Percentiles rank a stretch among this genome's conserved stretches.
Conservation (phyloP, 164 flowering plant species). For the Protea cynaroides region DNA sequence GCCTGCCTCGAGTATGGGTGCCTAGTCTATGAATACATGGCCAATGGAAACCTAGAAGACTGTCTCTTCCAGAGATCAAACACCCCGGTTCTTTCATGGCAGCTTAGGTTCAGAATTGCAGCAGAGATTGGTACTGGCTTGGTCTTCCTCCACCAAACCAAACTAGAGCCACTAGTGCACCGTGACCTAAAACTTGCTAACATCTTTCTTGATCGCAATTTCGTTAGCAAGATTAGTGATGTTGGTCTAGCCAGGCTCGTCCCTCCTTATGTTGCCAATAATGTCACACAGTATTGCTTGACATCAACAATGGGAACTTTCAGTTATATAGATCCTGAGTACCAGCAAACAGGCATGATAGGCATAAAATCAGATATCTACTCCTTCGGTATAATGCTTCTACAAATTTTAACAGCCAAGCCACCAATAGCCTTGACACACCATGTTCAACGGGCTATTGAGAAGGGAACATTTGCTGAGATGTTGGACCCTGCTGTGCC, state of each 20-base stretch:
- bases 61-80: slow-evolving; percentile 38
- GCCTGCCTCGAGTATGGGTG: slow-evolving; percentile 52
- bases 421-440: slow-evolving; percentile 65
- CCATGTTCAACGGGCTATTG: slow-evolving; percentile 48
- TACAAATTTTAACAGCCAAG: slow-evolving; percentile 47
- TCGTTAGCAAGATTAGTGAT: slow-evolving; percentile 57
- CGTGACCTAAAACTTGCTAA: slow-evolving; percentile 66
- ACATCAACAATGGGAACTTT: slow-evolving; percentile 70
- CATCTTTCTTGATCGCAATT: slow-evolving; percentile 59
- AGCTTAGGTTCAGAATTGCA: slow-evolving; percentile 45
- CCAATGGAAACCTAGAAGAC: slow-evolving; percentile 65
- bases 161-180: slow-evolving; percentile 69
- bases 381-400: slow-evolving; percentile 55
- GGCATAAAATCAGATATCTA: slow-evolving; percentile 64
- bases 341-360: slow-evolving; percentile 71
- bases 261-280: slow-evolving; percentile 51
- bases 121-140: slow-evolving; percentile 60
- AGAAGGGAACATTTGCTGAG: slow-evolving; percentile 34
- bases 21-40: slow-evolving; percentile 53
- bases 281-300: slow-evolving; percentile 60
- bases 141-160: slow-evolving; percentile 62
- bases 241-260: slow-evolving; percentile 69
- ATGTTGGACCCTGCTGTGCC: slow-evolving; percentile 43
- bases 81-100: slow-evolving; percentile 54
- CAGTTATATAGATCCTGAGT: slow-evolving; percentile 73